Base-by-base conservation (phyloP, 129 eudicot genomes). In the Flaveria trinervia region DNA sequence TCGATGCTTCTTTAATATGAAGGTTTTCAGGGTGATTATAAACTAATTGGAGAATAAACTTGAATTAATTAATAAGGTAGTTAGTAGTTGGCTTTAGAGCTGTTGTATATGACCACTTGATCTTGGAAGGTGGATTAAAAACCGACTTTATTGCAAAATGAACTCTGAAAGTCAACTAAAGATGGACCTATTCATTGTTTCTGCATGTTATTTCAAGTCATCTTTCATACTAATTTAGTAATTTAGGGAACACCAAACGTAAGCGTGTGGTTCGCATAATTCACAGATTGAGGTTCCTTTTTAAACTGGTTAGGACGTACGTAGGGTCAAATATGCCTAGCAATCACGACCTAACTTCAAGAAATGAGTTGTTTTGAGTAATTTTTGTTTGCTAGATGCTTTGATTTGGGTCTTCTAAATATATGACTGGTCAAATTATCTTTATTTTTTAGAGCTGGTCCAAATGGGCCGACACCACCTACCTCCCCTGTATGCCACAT, bases 121-220 rank as follows among this genome's bases (percentile, higher is more conserved):
- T 61, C 16, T 61, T 61, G 26, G 67, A 13, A 61, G 41, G 41
- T 25, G 67, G 43, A 26, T 20, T 20, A 57, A 20, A 22, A 22
- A 28, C 16, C 33, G 9, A 20, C 64, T 20, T 56, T 20, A 56
- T 60, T 60, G 22, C 3, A 59, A 12, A 25, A n/a, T 25, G 67
- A 61, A 11, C 41, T 61, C 67, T 61, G 41, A 61, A 61, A 25
- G 67, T 13, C 67, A 61, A 61, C 17, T 25, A 61, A 17, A 25
- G 43, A 25, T 61, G 28, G 17, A 26, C 39, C 36, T 12, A 12
- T 59, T 59, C 66, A 18, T 57, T 5, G 41, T 26, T 57, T 25
- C 67, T 14, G 12, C 67, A 26, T 14, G 67, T 61, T n/a, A 12
- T 25, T n/a, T 61, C 23, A n/a, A 25, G 28, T 26, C 9, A 3